Base-by-base conservation (phyloP, 1,284 basidiomycete species). In the Trichosporon ovoides region DNA sequence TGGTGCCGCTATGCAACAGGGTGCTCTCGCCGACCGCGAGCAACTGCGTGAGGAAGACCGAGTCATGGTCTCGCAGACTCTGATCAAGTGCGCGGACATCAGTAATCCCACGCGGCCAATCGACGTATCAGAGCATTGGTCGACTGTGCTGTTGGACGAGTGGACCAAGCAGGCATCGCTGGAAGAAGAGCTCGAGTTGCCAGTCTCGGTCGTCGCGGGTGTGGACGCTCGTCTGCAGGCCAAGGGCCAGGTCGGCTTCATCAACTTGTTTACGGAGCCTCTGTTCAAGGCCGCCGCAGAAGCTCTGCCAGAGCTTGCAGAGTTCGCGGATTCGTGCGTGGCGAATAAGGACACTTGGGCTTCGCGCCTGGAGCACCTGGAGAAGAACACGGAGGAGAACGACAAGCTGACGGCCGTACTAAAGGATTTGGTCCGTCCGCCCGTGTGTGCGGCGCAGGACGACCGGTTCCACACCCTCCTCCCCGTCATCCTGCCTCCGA, bases 11-110 rank as follows among this genome's bases (percentile, higher is more conserved):
- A 60, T 76, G 48, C 58, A 62, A 18, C 24, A 48, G 16, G 43
- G 43, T 22, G n/a, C 16, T 9, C 38, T 55, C 38, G 48, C 43
- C 19, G 54, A 61, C 18, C 56, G 58, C 31, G 55, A 50, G 11
- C 43, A 53, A 19, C 35, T 63, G 18, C 20, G 46, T 7, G 71
- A 71, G 38, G 77, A 80, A 58, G 81, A 85, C 59, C 83, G 87
- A 61, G 79, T 89, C 22, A 77, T 94, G 57, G 76, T 92, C n/a
- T 92, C 89, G 70, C 90, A 96, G 68, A 88, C 88, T 4, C 80
- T 97, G 53, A 87, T 97, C 76, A 97, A 97, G 77, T 95, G 92
- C 70, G 91, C 91, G 12, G 93, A 97, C 78, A 97, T 97, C 70
- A 93, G 89, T 72, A 97, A 97, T 75, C 92, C 93, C 12, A 87